phyloP scores from a whole-genome alignment of 1,284 basidiomycete species.

The Xanthoconium separans region DNA sequence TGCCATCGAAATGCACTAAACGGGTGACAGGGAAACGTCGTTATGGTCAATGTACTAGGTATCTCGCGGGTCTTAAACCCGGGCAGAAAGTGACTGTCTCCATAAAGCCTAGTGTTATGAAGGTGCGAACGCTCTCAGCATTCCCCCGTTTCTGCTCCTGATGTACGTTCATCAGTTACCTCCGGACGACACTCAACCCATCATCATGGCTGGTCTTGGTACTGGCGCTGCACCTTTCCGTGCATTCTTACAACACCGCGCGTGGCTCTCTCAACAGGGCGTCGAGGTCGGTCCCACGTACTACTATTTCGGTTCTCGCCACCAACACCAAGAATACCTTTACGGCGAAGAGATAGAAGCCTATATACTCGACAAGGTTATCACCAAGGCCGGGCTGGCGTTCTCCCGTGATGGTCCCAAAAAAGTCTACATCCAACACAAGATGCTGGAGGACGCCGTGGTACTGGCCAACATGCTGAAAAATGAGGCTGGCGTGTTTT shows the following conservation, averaged over 20 bases:
- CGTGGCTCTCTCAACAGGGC: slow-evolving; percentile 76
- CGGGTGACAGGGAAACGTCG: slow-evolving; percentile 61
- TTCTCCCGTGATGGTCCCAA: slow-evolving; percentile 92
- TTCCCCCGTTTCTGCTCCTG: background rate
- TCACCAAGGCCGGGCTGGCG: slow-evolving; percentile 89
- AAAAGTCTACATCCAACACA: slow-evolving; percentile 99
- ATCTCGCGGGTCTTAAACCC: slow-evolving; percentile 79
- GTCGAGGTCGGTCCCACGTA: slow-evolving; percentile 86
- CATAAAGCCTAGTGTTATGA: slow-evolving; percentile 99
- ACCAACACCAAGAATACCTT: slow-evolving; percentile 92
- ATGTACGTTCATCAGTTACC: slow-evolving; percentile 62
- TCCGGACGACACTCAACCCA: slow-evolving; percentile 79
- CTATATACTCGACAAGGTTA: slow-evolving; percentile 78
- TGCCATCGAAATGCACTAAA: slow-evolving; percentile 1
- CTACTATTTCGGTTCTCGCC: slow-evolving; percentile 98
- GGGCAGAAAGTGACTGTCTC: slow-evolving; percentile 97
- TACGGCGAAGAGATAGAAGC: slow-evolving; percentile 93
- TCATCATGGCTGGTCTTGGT: slow-evolving; percentile 98
- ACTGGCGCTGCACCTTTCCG: slow-evolving; percentile 99
- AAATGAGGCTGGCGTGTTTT: slow-evolving; percentile 81
- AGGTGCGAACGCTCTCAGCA: slow-evolving; percentile 49
- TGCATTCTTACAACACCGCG: slow-evolving; percentile 95
- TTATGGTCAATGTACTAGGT: slow-evolving; percentile 96
- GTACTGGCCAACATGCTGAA: slow-evolving; percentile 74
- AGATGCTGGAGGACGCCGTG: slow-evolving; percentile 90